Base-by-base conservation (phyloP, 2,329 filamentous ascomycete genomes). In the Ophiostoma himal-ulmi region DNA sequence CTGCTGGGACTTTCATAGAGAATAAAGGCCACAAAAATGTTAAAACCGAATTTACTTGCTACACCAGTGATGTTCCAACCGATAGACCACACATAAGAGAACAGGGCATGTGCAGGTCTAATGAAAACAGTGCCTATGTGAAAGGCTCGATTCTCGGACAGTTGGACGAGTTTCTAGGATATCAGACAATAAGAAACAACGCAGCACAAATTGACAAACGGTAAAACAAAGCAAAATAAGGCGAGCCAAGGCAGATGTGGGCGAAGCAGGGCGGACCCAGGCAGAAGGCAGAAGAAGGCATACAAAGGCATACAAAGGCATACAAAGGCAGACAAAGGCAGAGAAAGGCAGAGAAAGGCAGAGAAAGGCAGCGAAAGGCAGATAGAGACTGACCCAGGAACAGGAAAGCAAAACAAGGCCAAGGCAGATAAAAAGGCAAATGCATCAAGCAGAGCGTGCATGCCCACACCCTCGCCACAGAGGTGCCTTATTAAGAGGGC, bases 11-110 rank as follows among this genome's bases (percentile, higher is more conserved):
- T 30, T 34, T 34, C 54, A 60, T 60, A 60, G 54, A 26, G 57
- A 62, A 62, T 62, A 62, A 62, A 62, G 13, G n/a, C 14, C 26
- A 62, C 57, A 34, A 34, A 62, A 62, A 62, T 34, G 57, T 62
- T 62, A 14, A 36, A 30, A 34, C 26, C 34, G 34, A 36, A 26
- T 48, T n/a, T 48, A n/a, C 44, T 48, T 6, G 17, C 20, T 48
- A n/a, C 44, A 48, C 20, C 5, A 48, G 44, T 20, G 44, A 17
- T n/a, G 17, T n/a, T 8, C 7, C n/a, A 20, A n/a, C 44, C 17
- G 10, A 48, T n/a, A n/a, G n/a, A 48, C n/a, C 44, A 48, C 20
- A 20, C 44, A 20, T 20, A 17, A 17, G 44, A 48, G 6, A n/a
- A n/a, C 37, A 48, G 17, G 41, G 41, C 41, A 48, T 48, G 17